Base-by-base conservation (phyloP, 1,139 yeast genomes). In the Pneumocystis carinii region DNA sequence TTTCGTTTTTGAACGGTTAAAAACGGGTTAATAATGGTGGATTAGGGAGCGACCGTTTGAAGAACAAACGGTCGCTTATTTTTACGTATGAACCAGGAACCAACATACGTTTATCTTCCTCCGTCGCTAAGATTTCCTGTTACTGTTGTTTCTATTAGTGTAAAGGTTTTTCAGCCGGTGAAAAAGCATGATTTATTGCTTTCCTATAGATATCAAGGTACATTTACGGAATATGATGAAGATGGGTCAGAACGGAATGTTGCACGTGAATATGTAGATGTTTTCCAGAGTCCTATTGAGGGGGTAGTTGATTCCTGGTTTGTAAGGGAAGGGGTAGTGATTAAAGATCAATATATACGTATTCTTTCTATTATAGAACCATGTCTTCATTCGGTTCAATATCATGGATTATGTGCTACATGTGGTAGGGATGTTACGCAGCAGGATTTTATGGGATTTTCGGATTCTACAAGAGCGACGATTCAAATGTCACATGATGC, bases 331-430 rank as follows among this genome's bases (percentile, higher is more conserved):
- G 88, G 87, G 67, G 84, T 82, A 67, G 77, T 90, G 35, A 59
- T 62, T 12, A 38, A 36, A 8, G 60, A 66, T 39, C 63, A 66
- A 68, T 65, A 63, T 29, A 19, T 39, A 6, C 76, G 75, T 4
- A 75, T 90, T 36, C 80, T 84, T 56, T 75, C 78, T 60, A 79
- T 92, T 17, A 74, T 77, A 60, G 97, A 94, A 71, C 90, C 95
- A 0, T 92, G 99, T 71, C 80, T 89, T 12, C 99, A 92, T 73
- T 83, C 94, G 0, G 92, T 94, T n/a, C 97, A 92, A 69, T 92
- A 86, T 71, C 96, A 95, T 19, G 98, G 98, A 0, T 77, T 92
- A 60, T 92, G 99, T 76, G 97, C 97, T 0, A 76, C 90, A 41
- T 92, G 99, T 74, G 98, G 98, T 85, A 68, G 90, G 84, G 67